phyloP scores from a whole-genome alignment of 371 early-diverging fungal genomes.

The Mucor racemosus region DNA sequence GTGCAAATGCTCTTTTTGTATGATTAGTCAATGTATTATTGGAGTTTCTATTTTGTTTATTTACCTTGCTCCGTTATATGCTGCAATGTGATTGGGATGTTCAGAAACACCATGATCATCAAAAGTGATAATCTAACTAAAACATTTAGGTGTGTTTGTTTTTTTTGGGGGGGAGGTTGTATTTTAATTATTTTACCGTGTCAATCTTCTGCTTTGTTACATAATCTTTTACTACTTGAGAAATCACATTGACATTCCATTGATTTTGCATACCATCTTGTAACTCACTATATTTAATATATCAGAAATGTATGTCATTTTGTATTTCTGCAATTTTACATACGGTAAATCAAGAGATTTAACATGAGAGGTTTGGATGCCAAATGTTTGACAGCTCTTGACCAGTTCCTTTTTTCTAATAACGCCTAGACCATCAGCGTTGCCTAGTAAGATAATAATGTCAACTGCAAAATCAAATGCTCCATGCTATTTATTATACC shows the following conservation, averaged over 20 bases:
- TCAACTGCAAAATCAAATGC: no score
- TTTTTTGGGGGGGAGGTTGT: neutral
- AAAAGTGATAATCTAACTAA: constrained; percentile 86
- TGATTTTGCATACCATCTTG: constrained; percentile 77
- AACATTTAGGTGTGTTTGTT: neutral
- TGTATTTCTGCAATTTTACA: constrained; percentile 27
- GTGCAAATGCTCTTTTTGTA: constrained; percentile 15
- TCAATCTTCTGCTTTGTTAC: constrained; percentile 66
- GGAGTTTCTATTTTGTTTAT: neutral
- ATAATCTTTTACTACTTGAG: constrained; percentile 60
- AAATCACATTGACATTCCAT: constrained; percentile 73
- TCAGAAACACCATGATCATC: constrained; percentile 92
- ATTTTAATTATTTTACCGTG: constrained; percentile 47
- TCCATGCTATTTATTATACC: constrained; percentile 50
- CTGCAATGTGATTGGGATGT: constrained; percentile 93
- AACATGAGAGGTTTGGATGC: constrained; percentile 64
- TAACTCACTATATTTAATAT: constrained; percentile 52
- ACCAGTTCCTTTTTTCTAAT: constrained; percentile 81
- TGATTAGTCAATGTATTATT: no score
- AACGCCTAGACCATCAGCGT: constrained; percentile 79
- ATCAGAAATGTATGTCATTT: neutral
- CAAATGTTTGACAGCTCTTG: constrained; percentile 70
- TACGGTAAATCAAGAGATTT: constrained; percentile 72
- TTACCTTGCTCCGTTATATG: constrained; percentile 79
- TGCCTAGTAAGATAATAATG: constrained; percentile 50